Base-by-base conservation (phyloP, 176 grass and related monocot species). In the Oryza glumipatula region DNA sequence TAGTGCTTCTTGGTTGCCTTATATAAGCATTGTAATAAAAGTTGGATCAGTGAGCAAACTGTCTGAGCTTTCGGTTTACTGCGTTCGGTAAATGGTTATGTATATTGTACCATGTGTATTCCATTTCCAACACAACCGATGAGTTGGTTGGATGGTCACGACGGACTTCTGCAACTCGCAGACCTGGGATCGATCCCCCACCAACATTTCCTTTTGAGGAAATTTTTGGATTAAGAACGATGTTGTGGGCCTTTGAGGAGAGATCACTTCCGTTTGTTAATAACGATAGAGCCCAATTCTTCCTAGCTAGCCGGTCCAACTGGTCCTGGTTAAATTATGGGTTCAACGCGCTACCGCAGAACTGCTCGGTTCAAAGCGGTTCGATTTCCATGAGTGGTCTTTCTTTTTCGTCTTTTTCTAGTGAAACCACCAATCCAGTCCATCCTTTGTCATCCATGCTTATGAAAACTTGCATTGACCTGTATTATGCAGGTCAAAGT, bases 401-500 rank as follows among this genome's bases (percentile, higher is more conserved):
- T 63, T n/a, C 7, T 23, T 63, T 63, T 63, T 0, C 4, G 7
- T 63, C 21, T n/a, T 58, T 58, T 63, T 63, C 19, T 63, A 4
- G 58, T 63, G 6, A 63, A 23, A 63, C 58, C n/a, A 23, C 58
- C 2, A 5, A 23, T 23, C 8, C 2, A n/a, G 7, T 11, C 58
- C 9, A 63, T 9, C n/a, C n/a, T 58, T 21, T 58, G 23, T 23
- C 19, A 63, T n/a, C 58, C n/a, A 67, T 65, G 71, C 3, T 68
- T 82, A 15, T 83, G 14, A 68, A 54, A n/a, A 79, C 48, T 72
- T 70, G 76, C 10, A 56, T 48, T 85, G 14, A 67, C 38, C 15
- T n/a, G 71, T 84, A 8, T 48, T 75, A 68, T 76, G 36, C 72
- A 95, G 93, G 51, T 17, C 88, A 90, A 79, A 81, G 73, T 58